phyloP scores from a whole-genome alignment of 257 asterid genomes.

The Scutellaria minor region DNA sequence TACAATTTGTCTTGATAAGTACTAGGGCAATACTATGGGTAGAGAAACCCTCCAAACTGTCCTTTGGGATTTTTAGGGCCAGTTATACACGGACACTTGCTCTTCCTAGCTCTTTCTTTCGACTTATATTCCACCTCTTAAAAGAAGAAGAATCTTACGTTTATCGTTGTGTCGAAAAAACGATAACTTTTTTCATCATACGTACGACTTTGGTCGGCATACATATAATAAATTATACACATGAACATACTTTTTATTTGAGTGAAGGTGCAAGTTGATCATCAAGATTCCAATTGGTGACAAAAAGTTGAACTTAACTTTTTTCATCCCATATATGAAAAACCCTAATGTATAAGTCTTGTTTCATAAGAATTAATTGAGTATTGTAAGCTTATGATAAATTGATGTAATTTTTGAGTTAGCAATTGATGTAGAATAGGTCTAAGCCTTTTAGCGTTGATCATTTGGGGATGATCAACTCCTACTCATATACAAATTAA shows the following conservation, averaged over 20 bases:
- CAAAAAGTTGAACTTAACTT: conserved; percentile 1
- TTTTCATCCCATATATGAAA: conserved; percentile 2
- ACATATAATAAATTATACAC: not conserved
- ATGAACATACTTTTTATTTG: not conserved
- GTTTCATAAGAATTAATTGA: too few relatives aligned
- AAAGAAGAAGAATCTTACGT: conserved; percentile 7
- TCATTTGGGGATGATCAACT: too few relatives aligned
- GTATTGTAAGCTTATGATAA: too few relatives aligned
- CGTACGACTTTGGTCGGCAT: conserved; percentile 17
- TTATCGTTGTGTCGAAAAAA: not conserved
- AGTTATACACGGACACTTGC: conserved; percentile 34
- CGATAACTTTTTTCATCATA: not conserved
- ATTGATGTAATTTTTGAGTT: too few relatives aligned
- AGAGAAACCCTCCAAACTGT: conserved; percentile 15
- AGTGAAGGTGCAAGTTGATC: not conserved
- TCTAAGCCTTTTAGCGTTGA: too few relatives aligned
- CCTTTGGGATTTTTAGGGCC: conserved; percentile 53
- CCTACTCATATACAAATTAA: too few relatives aligned
- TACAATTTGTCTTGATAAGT: conserved; percentile 15
- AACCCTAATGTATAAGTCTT: not conserved
- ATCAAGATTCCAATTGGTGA: not conserved
- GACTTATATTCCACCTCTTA: not conserved
- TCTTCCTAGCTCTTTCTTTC: not conserved
- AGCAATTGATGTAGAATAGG: too few relatives aligned
- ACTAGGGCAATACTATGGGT: not conserved